A percentile compares a stretch with the other conserved stretches of the same genome.
Evolutionary conservation across 495 filamentous ascomycete species (phyloP).

Genomic region (Evansstolkia leycettana): DNA sequence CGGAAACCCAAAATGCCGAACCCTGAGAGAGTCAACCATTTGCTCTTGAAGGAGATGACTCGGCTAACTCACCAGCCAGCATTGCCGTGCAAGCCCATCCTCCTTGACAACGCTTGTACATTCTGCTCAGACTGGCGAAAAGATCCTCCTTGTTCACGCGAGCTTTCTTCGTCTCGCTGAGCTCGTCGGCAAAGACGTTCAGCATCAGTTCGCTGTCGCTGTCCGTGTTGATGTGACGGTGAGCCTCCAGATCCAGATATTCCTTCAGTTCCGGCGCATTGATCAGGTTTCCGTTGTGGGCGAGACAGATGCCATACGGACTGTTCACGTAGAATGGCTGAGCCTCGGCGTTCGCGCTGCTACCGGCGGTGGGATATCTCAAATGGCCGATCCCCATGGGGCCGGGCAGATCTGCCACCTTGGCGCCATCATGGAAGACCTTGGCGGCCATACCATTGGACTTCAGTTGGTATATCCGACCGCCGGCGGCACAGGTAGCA

Average conservation of each 20-base stretch:
- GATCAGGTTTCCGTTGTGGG: slow-evolving; percentile 87
- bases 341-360: slow-evolving; percentile 49
- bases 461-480: slow-evolving; percentile 81
- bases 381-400: slow-evolving; percentile 86
- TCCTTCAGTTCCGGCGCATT: slow-evolving; percentile 71
- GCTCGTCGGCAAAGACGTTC: slow-evolving; percentile 87
- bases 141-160: slow-evolving; percentile 87
- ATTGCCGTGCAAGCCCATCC: slow-evolving; percentile 85
- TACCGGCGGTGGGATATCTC: slow-evolving; percentile 84
- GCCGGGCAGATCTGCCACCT: slow-evolving; percentile 68
- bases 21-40: slow-evolving; percentile 26
- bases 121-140: slow-evolving; percentile 61
- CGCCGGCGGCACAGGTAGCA: slow-evolving; percentile 59
- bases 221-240: slow-evolving; percentile 94
- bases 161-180: slow-evolving; percentile 92
- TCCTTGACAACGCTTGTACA: slow-evolving; percentile 69
- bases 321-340: slow-evolving; percentile 88
- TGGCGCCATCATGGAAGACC: slow-evolving; percentile 69
- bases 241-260: slow-evolving; percentile 78
- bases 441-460: slow-evolving; percentile 85
- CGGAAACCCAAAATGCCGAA: slow-evolving; percentile 86
- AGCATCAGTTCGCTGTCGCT: slow-evolving; percentile 91
- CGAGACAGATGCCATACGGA: slow-evolving; percentile 64
- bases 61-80: slow-evolving; percentile 56
- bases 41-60: too few relatives aligned